Evolutionary conservation across 1,284 basidiomycete genomes (phyloP).

Genomic region (Peniophora sp.): DNA sequence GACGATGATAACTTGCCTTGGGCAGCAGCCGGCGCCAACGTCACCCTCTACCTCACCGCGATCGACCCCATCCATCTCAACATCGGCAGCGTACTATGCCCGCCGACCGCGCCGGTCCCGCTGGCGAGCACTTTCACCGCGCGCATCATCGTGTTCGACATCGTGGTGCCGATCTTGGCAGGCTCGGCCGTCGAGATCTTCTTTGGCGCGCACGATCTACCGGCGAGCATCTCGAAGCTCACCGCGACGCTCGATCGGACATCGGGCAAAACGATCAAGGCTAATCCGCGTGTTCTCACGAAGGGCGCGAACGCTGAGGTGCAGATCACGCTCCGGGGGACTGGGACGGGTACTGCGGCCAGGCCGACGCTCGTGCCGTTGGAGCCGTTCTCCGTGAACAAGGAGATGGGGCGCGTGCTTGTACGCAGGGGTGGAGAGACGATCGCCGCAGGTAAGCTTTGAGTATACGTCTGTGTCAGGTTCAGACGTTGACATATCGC

Average conservation of each 20-base stretch:
- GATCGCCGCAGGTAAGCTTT: conserved; percentile 74
- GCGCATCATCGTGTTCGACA: conserved; percentile 91
- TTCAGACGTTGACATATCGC: not conserved
- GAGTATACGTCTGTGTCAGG: not conserved
- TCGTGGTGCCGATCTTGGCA: conserved; percentile 81
- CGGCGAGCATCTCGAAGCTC: conserved; percentile 80
- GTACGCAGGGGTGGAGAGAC: conserved; percentile 89
- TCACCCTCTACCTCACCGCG: conserved; percentile 75
- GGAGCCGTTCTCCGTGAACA: conserved; percentile 85
- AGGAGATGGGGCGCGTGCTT: conserved; percentile 93
- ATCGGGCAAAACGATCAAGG: conserved; percentile 70
- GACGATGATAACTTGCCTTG: conserved; percentile 78
- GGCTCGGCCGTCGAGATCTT: conserved; percentile 89
- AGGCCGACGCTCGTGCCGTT: conserved; percentile 64
- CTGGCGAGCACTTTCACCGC: conserved; percentile 76
- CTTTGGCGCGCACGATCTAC: conserved; percentile 90
- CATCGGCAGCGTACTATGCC: conserved; percentile 88
- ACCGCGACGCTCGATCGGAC: conserved; percentile 71
- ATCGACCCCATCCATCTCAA: conserved; percentile 84
- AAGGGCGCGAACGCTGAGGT: conserved; percentile 83
- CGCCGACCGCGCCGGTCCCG: conserved; percentile 61
- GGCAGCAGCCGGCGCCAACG: conserved; percentile 88
- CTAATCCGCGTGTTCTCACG: conserved; percentile 79
- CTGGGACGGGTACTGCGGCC: conserved; percentile 38
- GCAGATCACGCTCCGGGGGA: conserved; percentile 66